Evolutionary conservation across 2,329 filamentous ascomycete species (phyloP).

Genomic region (Verticillium dahliae): DNA sequence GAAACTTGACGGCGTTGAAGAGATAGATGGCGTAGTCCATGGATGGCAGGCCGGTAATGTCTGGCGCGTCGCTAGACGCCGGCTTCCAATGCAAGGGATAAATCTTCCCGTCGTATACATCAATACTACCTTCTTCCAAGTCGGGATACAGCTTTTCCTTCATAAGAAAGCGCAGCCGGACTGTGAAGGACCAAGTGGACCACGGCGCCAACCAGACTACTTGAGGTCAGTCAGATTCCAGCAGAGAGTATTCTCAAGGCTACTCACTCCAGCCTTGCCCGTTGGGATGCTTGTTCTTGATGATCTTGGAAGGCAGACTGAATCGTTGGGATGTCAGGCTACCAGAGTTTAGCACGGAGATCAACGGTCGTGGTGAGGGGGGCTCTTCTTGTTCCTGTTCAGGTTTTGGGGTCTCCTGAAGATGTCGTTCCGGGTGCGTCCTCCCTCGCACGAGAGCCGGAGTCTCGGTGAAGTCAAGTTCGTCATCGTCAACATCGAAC

Average conservation of each 20-base stretch:
- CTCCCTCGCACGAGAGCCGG: conserved; percentile 5
- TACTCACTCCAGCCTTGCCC: conserved; percentile 28
- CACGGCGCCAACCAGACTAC: conserved; percentile 23
- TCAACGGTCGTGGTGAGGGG: conserved; percentile 6
- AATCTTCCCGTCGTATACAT: conserved; percentile 20
- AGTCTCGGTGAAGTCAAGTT: neutral
- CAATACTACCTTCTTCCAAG: conserved; percentile 9
- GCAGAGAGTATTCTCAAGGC: neutral
- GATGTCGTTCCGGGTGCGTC: conserved; percentile 8
- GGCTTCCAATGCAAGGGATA: conserved; percentile 18
- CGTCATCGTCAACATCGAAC: neutral
- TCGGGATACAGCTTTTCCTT: conserved; percentile 21
- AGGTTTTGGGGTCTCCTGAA: conserved; percentile 25
- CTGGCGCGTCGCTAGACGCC: neutral
- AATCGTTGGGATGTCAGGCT: neutral
- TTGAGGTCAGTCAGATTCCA: neutral
- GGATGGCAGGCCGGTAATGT: conserved; percentile 2
- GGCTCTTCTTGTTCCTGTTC: conserved; percentile 21
- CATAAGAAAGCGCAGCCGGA: conserved; percentile 22
- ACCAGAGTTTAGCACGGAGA: neutral
- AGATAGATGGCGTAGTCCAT: conserved; percentile 14
- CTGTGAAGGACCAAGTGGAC: conserved; percentile 26
- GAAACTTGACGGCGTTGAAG: conserved; percentile 15
- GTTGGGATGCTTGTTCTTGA: conserved; percentile 21
- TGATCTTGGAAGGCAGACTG: conserved; percentile 18